Evolutionary conservation across 768 basidiomycete genomes (phyloP).

Genomic region (Roridomyces roridus): DNA sequence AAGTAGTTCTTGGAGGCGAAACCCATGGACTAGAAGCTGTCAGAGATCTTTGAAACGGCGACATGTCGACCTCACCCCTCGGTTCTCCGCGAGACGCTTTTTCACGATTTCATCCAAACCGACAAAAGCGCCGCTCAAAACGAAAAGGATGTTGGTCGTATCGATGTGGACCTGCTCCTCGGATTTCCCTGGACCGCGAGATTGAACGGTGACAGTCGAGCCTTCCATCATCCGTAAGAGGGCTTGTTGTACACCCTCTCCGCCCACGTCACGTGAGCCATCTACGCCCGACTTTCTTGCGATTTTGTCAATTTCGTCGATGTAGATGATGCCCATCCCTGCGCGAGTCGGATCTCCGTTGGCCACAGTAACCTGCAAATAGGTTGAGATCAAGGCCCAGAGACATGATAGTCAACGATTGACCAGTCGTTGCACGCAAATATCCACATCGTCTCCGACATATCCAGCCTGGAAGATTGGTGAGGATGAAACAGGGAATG

Average conservation of each 20-base stretch:
- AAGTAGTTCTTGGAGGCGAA: conserved; percentile 70
- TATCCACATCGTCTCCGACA: conserved; percentile 97
- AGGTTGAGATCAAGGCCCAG: not conserved
- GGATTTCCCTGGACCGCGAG: conserved; percentile 69
- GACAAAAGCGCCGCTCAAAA: conserved; percentile 94
- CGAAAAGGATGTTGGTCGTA: conserved; percentile 93
- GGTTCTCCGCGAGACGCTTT: conserved; percentile 70
- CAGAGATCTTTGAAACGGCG: not conserved
- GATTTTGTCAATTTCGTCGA: conserved; percentile 96
- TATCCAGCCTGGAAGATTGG: conserved; percentile 67
- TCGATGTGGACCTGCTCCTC: conserved; percentile 76
- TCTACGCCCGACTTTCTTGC: conserved; percentile 74
- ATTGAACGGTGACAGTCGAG: conserved; percentile 80
- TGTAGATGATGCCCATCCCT: conserved; percentile 93
- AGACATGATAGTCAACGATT: conserved; percentile 24
- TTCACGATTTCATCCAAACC: conserved; percentile 86
- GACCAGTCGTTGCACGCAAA: conserved; percentile 85
- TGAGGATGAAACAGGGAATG: conserved; percentile 6
- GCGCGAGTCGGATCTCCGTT: conserved; percentile 89
- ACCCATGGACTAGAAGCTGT: conserved; percentile 76
- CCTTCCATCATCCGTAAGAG: conserved; percentile 95
- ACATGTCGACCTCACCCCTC: conserved; percentile 54
- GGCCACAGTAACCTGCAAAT: conserved; percentile 78
- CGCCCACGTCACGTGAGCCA: conserved; percentile 86
- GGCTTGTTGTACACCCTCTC: conserved; percentile 96